Conservation (phyloP, 805 yeast species). For the Wickerhamomyces rabaulensis region DNA sequence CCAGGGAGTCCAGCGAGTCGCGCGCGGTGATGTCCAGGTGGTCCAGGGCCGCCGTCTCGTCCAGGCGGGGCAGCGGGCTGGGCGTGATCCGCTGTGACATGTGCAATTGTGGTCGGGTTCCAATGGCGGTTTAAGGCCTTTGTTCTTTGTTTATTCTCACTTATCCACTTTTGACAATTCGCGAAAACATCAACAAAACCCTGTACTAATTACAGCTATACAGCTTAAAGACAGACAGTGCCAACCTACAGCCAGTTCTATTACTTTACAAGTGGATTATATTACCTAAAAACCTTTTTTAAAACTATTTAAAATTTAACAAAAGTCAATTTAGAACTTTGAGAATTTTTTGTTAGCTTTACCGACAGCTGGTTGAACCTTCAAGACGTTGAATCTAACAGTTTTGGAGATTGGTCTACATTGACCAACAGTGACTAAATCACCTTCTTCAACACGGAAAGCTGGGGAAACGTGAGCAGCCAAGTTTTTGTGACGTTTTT, state of each 20-base stretch:
- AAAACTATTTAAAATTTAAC: slow-evolving; percentile 1
- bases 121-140: too few relatives aligned
- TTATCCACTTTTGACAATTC: neutral
- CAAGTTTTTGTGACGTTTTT: slow-evolving; percentile 99
- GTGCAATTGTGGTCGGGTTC: neutral
- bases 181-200: neutral
- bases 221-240: too few relatives aligned
- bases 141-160: neutral
- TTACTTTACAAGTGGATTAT: slow-evolving; percentile 14
- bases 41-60: neutral
- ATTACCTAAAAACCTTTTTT: slow-evolving; percentile 1
- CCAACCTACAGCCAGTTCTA: neutral
- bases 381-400: slow-evolving; percentile 98
- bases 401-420: slow-evolving; percentile 99
- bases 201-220: too few relatives aligned
- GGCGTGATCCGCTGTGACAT: neutral
- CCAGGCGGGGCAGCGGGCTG: neutral
- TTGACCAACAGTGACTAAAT: slow-evolving; percentile 98
- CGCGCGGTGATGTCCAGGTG: neutral
- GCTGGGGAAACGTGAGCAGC: slow-evolving; percentile 99
- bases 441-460: slow-evolving; percentile 99
- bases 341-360: slow-evolving; percentile 90
- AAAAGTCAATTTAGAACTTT: slow-evolving; percentile 67
- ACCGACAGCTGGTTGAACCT: slow-evolving; percentile 85
- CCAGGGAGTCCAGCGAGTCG: neutral